Conservation (phyloP, 805 yeast species). For the Saturnispora sanitii region DNA sequence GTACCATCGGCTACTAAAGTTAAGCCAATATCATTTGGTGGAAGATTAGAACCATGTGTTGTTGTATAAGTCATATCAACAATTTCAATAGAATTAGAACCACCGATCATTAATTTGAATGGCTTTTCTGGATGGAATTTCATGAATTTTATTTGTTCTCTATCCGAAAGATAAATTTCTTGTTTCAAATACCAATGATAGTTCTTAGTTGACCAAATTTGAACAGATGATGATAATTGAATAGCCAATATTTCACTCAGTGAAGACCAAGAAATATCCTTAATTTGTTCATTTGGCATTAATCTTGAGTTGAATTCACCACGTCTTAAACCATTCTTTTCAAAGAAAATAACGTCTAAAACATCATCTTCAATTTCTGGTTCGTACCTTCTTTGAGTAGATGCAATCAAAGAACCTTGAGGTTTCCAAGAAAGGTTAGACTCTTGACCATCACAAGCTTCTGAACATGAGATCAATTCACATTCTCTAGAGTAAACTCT, state of each 20-base stretch:
- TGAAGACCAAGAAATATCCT: constrained; percentile 64
- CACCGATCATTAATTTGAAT: constrained; percentile 58
- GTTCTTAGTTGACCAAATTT: constrained; percentile 84
- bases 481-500: constrained; percentile 72
- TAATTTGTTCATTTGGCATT: constrained; percentile 39
- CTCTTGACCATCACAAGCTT: constrained; percentile 79
- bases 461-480: constrained; percentile 78
- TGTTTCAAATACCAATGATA: constrained; percentile 95
- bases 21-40: constrained; percentile 71
- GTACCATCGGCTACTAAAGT: constrained; percentile 73
- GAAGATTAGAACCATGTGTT: constrained; percentile 55
- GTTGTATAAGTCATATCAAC: constrained; percentile 58
- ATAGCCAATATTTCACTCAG: constrained; percentile 73
- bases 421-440: constrained; percentile 79
- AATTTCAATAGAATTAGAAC: constrained; percentile 41
- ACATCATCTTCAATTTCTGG: constrained; percentile 35
- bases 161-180: constrained; percentile 38
- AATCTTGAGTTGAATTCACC: constrained; percentile 72
- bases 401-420: constrained; percentile 77
- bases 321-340: constrained; percentile 86
- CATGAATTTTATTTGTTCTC: constrained; percentile 32
- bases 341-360: constrained; percentile 66
- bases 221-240: constrained; percentile 51
- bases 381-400: constrained; percentile 58
- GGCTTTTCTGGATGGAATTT: constrained; percentile 91